Evolutionary conservation across 192 early-diverging fungal genomes (phyloP).

Genomic region (Ambispora gerdemannii): DNA sequence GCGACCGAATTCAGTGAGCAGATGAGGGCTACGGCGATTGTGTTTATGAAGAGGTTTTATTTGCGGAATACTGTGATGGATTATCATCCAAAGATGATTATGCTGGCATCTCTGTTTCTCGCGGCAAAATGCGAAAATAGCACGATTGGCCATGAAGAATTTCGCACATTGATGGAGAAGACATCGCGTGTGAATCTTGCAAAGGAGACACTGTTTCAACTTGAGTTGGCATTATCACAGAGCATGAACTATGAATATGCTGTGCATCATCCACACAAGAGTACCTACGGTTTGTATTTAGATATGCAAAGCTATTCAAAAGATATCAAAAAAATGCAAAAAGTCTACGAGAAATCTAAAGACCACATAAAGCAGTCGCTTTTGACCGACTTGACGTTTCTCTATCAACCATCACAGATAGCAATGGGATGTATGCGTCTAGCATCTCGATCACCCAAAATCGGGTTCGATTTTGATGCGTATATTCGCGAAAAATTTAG

Average conservation of each 20-base stretch:
- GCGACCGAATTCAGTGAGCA: neutral
- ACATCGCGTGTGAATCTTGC: neutral
- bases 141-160: slow-evolving; percentile 71
- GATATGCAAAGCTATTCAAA: slow-evolving; percentile 59
- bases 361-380: slow-evolving; percentile 57
- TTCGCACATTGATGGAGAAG: slow-evolving; percentile 48
- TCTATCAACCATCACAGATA: slow-evolving; percentile 76
- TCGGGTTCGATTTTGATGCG: slow-evolving; percentile 50
- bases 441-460: slow-evolving; percentile 51
- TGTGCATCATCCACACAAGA: slow-evolving; percentile 69
- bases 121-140: slow-evolving; percentile 74
- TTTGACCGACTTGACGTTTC: slow-evolving; percentile 67
- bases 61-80: slow-evolving; percentile 77
- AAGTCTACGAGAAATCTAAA: slow-evolving; percentile 53
- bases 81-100: slow-evolving; percentile 74
- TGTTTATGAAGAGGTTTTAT: slow-evolving; percentile 81
- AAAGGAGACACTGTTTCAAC: slow-evolving; percentile 7
- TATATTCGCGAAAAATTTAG: slow-evolving; percentile 37
- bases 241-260: slow-evolving; percentile 72
- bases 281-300: slow-evolving; percentile 67
- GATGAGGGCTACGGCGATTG: slow-evolving; percentile 68
- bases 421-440: slow-evolving; percentile 64
- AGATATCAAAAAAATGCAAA: slow-evolving; percentile 40
- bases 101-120: slow-evolving; percentile 76
- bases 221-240: slow-evolving; percentile 65